Percentiles rank a stretch among this genome's conserved stretches.
These are phyloP conservation scores for Pisolithus marmoratus DNA, from an alignment of 768 basidiomycete genomes.

Conservation along the genomic window DNA sequence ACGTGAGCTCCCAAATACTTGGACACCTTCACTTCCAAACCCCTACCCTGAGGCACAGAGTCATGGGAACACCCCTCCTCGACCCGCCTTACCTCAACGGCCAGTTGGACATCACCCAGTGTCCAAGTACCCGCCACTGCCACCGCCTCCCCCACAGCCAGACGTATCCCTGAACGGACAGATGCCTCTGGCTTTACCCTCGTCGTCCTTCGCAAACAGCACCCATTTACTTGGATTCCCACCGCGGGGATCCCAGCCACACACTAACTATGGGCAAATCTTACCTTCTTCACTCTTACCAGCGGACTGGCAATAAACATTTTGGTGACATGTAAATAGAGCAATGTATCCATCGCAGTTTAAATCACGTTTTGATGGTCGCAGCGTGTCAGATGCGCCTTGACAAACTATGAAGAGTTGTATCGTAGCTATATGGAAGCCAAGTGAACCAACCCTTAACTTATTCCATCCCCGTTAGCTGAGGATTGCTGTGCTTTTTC, in stretches of 20 bases:
- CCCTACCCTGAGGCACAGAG: slow-evolving; percentile 17
- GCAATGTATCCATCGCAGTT: slow-evolving; percentile 12
- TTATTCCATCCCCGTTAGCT: background rate
- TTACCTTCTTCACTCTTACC: slow-evolving; percentile 20
- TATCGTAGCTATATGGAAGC: background rate
- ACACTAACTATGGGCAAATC: slow-evolving; percentile 27
- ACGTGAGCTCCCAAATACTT: slow-evolving; percentile 14
- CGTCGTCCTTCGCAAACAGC: slow-evolving; percentile 16
- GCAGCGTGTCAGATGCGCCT: background rate
- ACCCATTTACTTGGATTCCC: slow-evolving; percentile 36
- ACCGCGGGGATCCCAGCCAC: slow-evolving; percentile 34
- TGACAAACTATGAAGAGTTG: background rate
- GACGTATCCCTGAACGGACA: slow-evolving; percentile 24
- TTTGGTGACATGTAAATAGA: slow-evolving; percentile 2
- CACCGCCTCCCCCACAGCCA: slow-evolving; percentile 29
- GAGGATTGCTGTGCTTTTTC: slow-evolving; percentile 20
- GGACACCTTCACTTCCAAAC: slow-evolving; percentile 20
- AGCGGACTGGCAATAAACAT: slow-evolving; percentile 23
- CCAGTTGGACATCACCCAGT: slow-evolving; percentile 38
- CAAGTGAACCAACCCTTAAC: background rate
- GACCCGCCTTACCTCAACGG: slow-evolving; percentile 47
- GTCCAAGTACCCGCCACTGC: slow-evolving; percentile 34
- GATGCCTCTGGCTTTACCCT: slow-evolving; percentile 19
- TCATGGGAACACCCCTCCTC: slow-evolving; percentile 28
- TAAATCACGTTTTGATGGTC: background rate